Evolutionary conservation across 2,329 filamentous ascomycete genomes (phyloP).

Genomic region (Allantophomopsis lycopodina): DNA sequence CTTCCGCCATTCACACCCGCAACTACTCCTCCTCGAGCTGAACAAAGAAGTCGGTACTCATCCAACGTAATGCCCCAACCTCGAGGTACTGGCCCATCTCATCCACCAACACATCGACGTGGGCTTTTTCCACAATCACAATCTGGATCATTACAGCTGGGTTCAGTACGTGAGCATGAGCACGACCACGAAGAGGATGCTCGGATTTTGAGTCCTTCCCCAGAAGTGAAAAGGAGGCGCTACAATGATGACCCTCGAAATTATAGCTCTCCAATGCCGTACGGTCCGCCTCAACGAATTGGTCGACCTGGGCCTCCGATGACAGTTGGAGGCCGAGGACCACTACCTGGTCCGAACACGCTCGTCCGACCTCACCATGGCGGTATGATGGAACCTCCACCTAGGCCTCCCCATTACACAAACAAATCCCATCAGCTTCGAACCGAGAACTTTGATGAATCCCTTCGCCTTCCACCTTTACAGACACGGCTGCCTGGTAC

Average conservation of each 20-base stretch:
- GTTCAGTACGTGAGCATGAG: conserved; percentile 14
- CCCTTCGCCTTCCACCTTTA: conserved; percentile 18
- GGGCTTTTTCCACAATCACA: conserved; percentile 9
- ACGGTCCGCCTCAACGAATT: conserved; percentile 12
- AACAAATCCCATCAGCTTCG: conserved; percentile 7
- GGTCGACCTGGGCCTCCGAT: conserved; percentile 11
- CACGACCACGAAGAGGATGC: conserved; percentile 21
- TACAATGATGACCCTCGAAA: conserved; percentile 32
- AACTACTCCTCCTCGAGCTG: conserved; percentile 3
- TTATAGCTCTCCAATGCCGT: conserved; percentile 22
- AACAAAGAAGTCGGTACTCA: conserved; percentile 8
- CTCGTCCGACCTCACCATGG: conserved; percentile 5
- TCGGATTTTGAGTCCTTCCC: conserved; percentile 27
- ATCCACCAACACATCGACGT: conserved; percentile 10
- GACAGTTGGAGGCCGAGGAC: conserved; percentile 17
- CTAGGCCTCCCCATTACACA: conserved; percentile 12
- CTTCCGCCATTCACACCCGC: conserved; percentile 8
- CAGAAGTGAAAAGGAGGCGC: conserved; percentile 49
- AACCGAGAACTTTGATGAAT: conserved; percentile 15
- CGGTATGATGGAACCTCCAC: conserved; percentile 16
- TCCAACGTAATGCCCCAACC: conserved; percentile 9
- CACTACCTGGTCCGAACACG: conserved; percentile 9
- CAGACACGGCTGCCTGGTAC: conserved; percentile 19
- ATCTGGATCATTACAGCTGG: conserved; percentile 13
- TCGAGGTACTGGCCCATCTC: conserved; percentile 8